Percentiles rank a stretch among this genome's conserved stretches.
Conservation (phyloP, 176 grass and related monocot genomes). For the Puya raimondii region DNA sequence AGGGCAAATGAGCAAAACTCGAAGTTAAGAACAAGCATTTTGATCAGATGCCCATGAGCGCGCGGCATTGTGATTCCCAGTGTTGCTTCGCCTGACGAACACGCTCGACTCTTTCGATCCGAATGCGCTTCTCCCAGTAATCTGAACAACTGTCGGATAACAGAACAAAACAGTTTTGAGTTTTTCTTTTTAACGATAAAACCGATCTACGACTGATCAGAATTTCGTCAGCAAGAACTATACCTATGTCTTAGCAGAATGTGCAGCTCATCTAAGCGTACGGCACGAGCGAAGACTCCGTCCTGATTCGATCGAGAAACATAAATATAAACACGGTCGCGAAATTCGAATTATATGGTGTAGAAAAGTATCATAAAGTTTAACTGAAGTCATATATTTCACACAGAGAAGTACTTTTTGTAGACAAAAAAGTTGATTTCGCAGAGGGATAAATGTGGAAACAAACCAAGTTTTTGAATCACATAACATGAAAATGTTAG, state of each 20-base stretch:
- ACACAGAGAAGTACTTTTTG: no score
- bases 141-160: constrained; percentile 55
- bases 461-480: neutral
- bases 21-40: neutral
- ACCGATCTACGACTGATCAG: neutral
- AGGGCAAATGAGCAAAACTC: neutral
- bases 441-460: no score
- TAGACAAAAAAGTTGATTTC: no score
- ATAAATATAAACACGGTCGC: no score
- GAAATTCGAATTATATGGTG: neutral
- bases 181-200: neutral
- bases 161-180: neutral
- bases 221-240: neutral
- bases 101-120: constrained; percentile 52
- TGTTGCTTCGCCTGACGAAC: constrained; percentile 68
- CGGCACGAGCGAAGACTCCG: constrained; percentile 48
- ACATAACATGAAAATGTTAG: neutral
- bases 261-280: constrained; percentile 72
- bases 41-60: constrained; percentile 54
- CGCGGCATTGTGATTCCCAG: constrained; percentile 50
- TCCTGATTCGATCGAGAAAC: constrained; percentile 32
- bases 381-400: no score
- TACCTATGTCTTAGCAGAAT: constrained; percentile 64
- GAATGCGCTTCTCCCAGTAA: constrained; percentile 52
- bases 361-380: neutral